Base-by-base conservation (phyloP, 1,139 yeast species). In the Citeromyces siamensis region DNA sequence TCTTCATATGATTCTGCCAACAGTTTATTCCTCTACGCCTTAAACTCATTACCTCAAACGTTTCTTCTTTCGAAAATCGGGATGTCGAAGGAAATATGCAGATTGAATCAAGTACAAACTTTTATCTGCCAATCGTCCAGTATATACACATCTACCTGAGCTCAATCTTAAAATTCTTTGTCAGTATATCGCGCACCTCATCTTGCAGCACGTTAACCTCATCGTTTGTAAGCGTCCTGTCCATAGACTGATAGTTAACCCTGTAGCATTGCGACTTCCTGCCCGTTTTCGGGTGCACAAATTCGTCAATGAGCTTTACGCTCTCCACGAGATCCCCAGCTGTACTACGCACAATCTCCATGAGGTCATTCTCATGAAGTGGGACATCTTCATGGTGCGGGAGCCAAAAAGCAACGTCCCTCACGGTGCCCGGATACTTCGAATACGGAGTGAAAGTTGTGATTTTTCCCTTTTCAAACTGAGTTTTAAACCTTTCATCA, bases 401-500 rank as follows among this genome's bases (percentile, higher is more conserved):
- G 23, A 85, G 62, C 97, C 97, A 90, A 58, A 90, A 90, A 6
- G 96, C 84, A 22, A 88, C 75, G 52, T 90, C 98, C 55, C 97
- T 70, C 27, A 66, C 63, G 16, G 94, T 74, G 1, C 93, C 85
- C 0, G 97, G 98, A 54, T 75, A 86, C 56, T 83, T 86, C 9
- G 96, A 85, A 60, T 84, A 90, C 8, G 96, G 94, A 46, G 66
- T 75, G 62, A 90, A 93, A 7, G 78, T 75, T 8, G 76, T 59
- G 38, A 90, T 85, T 31, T 62, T 57, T 9, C 80, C 82, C 40
- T 67, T 63, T 31, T 58, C 47, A 55, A 90, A 90, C 57, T 90
- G 99, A 1, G 60, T 58, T 32, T 67, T 58, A 55, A 90, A 90
- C 40, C 96, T 65, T 41, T 74, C 75, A 58, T 93, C 97, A 33